A percentile compares a stretch with the other conserved stretches of the same genome.
Evolutionary conservation across 495 filamentous ascomycete genomes (phyloP).

Genomic region (Xylaria grammica): DNA sequence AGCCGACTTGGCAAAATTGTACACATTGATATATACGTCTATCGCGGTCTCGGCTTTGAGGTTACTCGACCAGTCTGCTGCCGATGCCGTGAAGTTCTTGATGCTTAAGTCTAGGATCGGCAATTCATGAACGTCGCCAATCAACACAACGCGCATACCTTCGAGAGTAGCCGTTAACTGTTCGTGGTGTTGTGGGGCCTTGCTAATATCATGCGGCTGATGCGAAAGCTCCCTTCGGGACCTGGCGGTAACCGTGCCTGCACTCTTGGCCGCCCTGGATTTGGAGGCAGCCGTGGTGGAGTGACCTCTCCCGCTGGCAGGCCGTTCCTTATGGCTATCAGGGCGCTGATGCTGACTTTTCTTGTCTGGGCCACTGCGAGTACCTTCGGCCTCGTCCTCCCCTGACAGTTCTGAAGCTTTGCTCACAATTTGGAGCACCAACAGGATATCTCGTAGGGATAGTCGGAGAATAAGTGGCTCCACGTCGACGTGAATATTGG

Average conservation of each 20-base stretch:
- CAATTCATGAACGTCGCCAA: slow-evolving; percentile 93
- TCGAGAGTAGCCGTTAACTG: slow-evolving; percentile 83
- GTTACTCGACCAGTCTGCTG: slow-evolving; percentile 87
- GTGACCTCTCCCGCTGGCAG: slow-evolving; percentile 65
- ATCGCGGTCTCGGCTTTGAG: slow-evolving; percentile 87
- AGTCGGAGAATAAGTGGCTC: slow-evolving; percentile 92
- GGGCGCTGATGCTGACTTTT: slow-evolving; percentile 72
- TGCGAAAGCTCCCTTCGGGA: slow-evolving; percentile 25
- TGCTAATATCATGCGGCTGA: slow-evolving; percentile 43
- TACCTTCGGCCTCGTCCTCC: slow-evolving; percentile 51
- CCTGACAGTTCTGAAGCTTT: slow-evolving; percentile 88
- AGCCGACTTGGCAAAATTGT: slow-evolving; percentile 97
- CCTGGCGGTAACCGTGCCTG: slow-evolving; percentile 24
- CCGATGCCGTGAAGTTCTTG: slow-evolving; percentile 81
- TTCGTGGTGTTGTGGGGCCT: slow-evolving; percentile 60
- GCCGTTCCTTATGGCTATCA: slow-evolving; percentile 61
- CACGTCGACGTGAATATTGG: slow-evolving; percentile 82
- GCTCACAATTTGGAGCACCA: slow-evolving; percentile 90
- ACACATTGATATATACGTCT: slow-evolving; percentile 93
- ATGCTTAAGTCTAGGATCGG: slow-evolving; percentile 94
- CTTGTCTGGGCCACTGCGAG: slow-evolving; percentile 44
- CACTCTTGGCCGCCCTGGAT: slow-evolving; percentile 26
- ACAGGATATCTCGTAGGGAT: slow-evolving; percentile 90
- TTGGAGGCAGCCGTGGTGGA: slow-evolving; percentile 61
- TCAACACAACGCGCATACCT: slow-evolving; percentile 90